Percentiles rank a stretch among this genome's conserved stretches.
These are phyloP conservation scores for Macrotyloma uniflorum DNA, from an alignment of 306 rosid genomes.

Conservation along the genomic window DNA sequence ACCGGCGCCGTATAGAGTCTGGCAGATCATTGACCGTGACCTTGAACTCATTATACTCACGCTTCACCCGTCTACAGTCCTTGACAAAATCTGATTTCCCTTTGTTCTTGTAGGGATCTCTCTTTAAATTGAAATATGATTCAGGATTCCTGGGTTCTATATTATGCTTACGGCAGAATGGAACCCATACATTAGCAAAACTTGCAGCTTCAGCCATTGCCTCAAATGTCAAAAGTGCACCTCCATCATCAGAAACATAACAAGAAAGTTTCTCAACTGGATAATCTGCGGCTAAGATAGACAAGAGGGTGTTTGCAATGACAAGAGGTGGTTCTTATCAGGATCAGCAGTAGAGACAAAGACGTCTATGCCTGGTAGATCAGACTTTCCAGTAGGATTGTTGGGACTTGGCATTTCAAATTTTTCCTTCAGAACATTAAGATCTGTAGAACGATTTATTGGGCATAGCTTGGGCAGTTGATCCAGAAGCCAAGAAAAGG, in stretches of 20 bases:
- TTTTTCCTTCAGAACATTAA: conserved; percentile 86
- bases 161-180: conserved; percentile 92
- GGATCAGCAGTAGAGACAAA: conserved; percentile 99
- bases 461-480: conserved; percentile 92
- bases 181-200: conserved; percentile 89
- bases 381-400: conserved; percentile 93
- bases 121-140: conserved; percentile 81
- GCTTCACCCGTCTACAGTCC: conserved; percentile 91
- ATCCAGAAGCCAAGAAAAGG: conserved; percentile 97
- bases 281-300: conserved; percentile 87
- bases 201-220: conserved; percentile 99
- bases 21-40: conserved; percentile 90
- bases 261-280: conserved; percentile 99
- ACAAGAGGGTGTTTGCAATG: conserved; percentile 88
- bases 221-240: conserved; percentile 95
- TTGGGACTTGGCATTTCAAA: conserved; percentile 69
- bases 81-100: conserved; percentile 85
- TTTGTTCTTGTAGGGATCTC: conserved; percentile 95
- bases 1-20: conserved; percentile 90
- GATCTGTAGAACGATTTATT: conserved; percentile 81
- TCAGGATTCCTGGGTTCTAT: conserved; percentile 98
- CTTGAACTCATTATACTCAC: conserved; percentile 97
- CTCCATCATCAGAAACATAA: conserved; percentile 98
- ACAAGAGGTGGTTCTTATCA: conserved; percentile 97
- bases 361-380: conserved; percentile 91